phyloP scores from a whole-genome alignment of 2,329 filamentous ascomycete genomes.

The Pseudogymnoascus sp. region DNA sequence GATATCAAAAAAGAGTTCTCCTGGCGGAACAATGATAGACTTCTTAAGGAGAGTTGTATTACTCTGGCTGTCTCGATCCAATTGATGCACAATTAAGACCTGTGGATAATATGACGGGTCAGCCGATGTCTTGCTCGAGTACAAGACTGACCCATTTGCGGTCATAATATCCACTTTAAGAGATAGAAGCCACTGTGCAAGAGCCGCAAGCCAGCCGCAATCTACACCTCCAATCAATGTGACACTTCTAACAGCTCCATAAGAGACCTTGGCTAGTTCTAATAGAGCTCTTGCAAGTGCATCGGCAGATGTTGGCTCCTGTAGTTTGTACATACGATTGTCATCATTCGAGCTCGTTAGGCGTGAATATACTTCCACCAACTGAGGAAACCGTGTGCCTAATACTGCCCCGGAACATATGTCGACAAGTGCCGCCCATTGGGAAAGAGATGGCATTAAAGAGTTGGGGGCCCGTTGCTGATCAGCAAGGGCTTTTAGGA shows the following conservation, averaged over 20 bases:
- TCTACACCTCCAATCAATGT: constrained; percentile 18
- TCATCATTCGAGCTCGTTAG: background rate
- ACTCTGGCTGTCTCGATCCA: background rate
- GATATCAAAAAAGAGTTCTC: background rate
- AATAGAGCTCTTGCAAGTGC: constrained; percentile 6
- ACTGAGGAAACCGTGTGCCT: constrained; percentile 3
- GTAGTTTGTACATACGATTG: background rate
- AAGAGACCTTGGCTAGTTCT: constrained; percentile 11
- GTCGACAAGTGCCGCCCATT: constrained; percentile 14
- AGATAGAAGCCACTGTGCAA: constrained; percentile 17
- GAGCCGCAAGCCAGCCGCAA: constrained; percentile 20
- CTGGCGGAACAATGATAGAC: background rate
- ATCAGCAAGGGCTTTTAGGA: constrained; percentile 11
- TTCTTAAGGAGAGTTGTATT: background rate
- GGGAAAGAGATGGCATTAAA: constrained; percentile 15
- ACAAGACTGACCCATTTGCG: background rate
- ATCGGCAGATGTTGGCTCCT: background rate
- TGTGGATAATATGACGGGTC: background rate
- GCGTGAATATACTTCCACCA: background rate
- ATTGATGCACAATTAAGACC: background rate
- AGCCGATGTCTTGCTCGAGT: background rate
- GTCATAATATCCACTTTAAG: constrained; percentile 13
- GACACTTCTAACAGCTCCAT: constrained; percentile 5
- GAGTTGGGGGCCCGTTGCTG: constrained; percentile 2
- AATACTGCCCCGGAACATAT: constrained; percentile 14